Evolutionary conservation across 345 rosid species (phyloP), one percentile per base, ranked within the genome.

Genomic region (Rubroshorea leprosula): DNA sequence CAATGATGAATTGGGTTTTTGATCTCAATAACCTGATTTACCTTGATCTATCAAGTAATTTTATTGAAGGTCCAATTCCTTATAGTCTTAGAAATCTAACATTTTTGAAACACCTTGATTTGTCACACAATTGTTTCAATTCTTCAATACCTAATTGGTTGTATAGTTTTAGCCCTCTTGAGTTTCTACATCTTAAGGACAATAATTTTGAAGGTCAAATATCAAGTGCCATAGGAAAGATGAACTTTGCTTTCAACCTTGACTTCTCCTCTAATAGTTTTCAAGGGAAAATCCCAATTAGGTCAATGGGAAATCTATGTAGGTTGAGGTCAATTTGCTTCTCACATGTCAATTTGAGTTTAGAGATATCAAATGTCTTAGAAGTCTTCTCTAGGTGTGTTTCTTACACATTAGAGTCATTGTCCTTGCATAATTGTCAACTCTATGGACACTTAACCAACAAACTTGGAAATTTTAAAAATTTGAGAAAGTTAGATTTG

Each of bases 101-200:
- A 13, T 18, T 48, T 45, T 65, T 59, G 52, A 23, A 6, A 5
- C n/a, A 59, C 41, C 54, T 59, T 29, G 82, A 79, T 65, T 45
- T 81, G 46, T 75, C 79, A 16, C 68, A 63, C 19, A 77, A 73
- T 64, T 69, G 69, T 58, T 76, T 81, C 56, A 78, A n/a, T n/a
- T n/a, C n/a, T n/a, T n/a, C n/a, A n/a, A n/a, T n/a, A n/a, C n/a
- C n/a, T n/a, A n/a, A n/a, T 24, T 60, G n/a, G n/a, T n/a, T n/a
- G n/a, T n/a, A n/a, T n/a, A n/a, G n/a, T n/a, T n/a, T n/a, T n/a
- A n/a, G n/a, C n/a, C n/a, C n/a, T 60, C 82, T 15, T 51, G 53
- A 0, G 64, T 81, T 5, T 79, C 84, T n/a, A n/a, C n/a, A n/a
- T n/a, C n/a, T n/a, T n/a, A n/a, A n/a, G n/a, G n/a, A n/a, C n/a